phyloP scores from a whole-genome alignment of 2,329 filamentous ascomycete species.

The Colletotrichum abscissum region DNA sequence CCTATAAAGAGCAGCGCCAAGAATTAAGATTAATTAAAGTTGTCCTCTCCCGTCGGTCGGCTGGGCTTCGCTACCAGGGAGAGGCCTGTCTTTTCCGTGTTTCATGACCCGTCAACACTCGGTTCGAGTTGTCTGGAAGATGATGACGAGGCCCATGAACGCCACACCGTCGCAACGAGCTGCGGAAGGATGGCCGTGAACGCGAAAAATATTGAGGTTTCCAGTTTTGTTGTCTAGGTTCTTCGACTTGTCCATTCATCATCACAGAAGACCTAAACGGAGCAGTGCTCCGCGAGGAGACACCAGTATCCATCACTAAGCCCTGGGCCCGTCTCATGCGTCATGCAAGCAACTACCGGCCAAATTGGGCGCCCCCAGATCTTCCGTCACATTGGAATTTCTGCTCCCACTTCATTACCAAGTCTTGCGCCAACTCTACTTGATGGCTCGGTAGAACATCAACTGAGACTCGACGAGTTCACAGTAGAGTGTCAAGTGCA shows the following conservation, averaged over 20 bases:
- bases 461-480: neutral
- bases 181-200: neutral
- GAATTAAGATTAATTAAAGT: slow-evolving; percentile 23
- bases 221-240: neutral
- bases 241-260: neutral
- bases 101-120: slow-evolving; percentile 6
- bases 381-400: neutral
- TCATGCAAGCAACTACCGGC: slow-evolving; percentile 23
- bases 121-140: neutral
- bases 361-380: slow-evolving; percentile 9
- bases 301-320: neutral
- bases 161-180: neutral
- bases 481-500: neutral
- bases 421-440: neutral
- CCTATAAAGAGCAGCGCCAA: slow-evolving; percentile 1
- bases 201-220: neutral
- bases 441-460: neutral
- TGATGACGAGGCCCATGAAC: slow-evolving; percentile 4
- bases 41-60: slow-evolving; percentile 8
- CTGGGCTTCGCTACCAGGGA: slow-evolving; percentile 3
- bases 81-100: slow-evolving; percentile 17
- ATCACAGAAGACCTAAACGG: slow-evolving; percentile 4
- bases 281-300: slow-evolving; percentile 17
- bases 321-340: neutral
- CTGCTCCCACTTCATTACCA: neutral